Conservation (phyloP, 176 grass and related monocot genomes). For the Carex kokanica region DNA sequence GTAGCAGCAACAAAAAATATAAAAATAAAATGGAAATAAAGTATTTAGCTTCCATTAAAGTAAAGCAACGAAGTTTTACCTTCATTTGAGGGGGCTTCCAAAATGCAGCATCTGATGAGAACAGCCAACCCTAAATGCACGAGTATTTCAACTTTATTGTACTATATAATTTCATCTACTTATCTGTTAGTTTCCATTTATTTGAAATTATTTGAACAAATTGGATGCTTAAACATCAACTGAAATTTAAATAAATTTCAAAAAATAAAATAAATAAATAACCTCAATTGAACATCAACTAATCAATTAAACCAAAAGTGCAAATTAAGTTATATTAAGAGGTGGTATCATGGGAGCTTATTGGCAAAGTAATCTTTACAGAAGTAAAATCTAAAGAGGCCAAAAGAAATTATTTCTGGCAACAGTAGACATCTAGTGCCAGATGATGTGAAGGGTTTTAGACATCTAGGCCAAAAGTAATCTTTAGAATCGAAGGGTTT, state of each 20-base stretch:
- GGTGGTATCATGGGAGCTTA: not conserved
- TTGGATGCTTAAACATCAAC: not conserved
- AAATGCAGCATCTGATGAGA: conserved; percentile 70
- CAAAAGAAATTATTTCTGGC: not conserved
- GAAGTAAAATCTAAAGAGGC: not conserved
- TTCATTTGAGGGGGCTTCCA: conserved; percentile 96
- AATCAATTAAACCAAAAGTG: not conserved
- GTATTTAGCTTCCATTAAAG: not conserved
- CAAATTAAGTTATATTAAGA: not conserved
- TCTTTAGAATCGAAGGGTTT: too few species aligned
- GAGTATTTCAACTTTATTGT: conserved; percentile 24
- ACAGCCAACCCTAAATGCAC: conserved; percentile 83
- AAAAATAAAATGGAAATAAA: not conserved
- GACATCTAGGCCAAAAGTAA: too few species aligned
- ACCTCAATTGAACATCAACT: not conserved
- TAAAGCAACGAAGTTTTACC: conserved; percentile 37
- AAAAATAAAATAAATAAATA: too few species aligned
- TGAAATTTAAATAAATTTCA: not conserved
- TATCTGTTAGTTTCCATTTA: not conserved
- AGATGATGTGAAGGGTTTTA: too few species aligned
- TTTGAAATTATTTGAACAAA: not conserved
- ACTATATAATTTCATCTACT: not conserved
- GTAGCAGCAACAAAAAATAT: not conserved
- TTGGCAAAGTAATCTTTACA: not conserved
- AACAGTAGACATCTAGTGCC: not conserved